Evolutionary conservation across 2,329 filamentous ascomycete species (phyloP).

Genomic region (Diatrype stigma): DNA sequence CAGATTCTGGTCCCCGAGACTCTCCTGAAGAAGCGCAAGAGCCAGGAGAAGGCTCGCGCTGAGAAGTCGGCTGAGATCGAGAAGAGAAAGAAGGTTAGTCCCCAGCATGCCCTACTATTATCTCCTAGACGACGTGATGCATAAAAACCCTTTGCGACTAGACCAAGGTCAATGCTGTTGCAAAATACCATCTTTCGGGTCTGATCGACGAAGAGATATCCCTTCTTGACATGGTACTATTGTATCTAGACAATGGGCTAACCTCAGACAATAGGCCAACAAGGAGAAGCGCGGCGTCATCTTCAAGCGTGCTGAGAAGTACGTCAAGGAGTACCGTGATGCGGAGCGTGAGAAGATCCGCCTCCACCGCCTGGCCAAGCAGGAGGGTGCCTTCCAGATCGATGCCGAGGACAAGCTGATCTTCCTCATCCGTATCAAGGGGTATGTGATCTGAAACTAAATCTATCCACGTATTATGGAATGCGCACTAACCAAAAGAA

Average conservation of each 20-base stretch:
- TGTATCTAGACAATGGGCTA: slow-evolving; percentile 24
- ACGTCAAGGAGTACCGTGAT: slow-evolving; percentile 99
- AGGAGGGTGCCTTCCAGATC: slow-evolving; percentile 90
- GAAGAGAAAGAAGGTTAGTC: slow-evolving; percentile 87
- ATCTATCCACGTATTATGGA: background rate
- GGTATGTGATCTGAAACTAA: slow-evolving; percentile 43
- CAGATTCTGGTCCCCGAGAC: slow-evolving; percentile 98
- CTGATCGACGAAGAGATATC: slow-evolving; percentile 57
- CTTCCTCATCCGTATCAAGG: slow-evolving; percentile 99
- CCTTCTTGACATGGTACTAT: slow-evolving; percentile 5
- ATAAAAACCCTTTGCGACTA: slow-evolving; percentile 87
- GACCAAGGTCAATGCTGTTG: slow-evolving; percentile 96
- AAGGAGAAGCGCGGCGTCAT: slow-evolving; percentile 98
- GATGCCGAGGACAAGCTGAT: slow-evolving; percentile 92
- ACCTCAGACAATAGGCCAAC: slow-evolving; percentile 69
- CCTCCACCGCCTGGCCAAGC: slow-evolving; percentile 82
- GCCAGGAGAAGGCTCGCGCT: slow-evolving; percentile 97
- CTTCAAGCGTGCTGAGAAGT: slow-evolving; percentile 99
- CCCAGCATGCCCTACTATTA: slow-evolving; percentile 14
- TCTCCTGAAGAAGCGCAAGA: slow-evolving; percentile 99
- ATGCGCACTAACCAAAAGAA: slow-evolving; percentile 9
- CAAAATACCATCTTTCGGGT: slow-evolving; percentile 99
- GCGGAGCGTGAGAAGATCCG: slow-evolving; percentile 98
- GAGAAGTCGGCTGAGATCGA: slow-evolving; percentile 74
- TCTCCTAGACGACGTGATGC: slow-evolving; percentile 67